These are phyloP conservation scores for Alloteropsis semialata DNA, from an alignment of 176 grass and related monocot species.

Conservation along the genomic window DNA sequence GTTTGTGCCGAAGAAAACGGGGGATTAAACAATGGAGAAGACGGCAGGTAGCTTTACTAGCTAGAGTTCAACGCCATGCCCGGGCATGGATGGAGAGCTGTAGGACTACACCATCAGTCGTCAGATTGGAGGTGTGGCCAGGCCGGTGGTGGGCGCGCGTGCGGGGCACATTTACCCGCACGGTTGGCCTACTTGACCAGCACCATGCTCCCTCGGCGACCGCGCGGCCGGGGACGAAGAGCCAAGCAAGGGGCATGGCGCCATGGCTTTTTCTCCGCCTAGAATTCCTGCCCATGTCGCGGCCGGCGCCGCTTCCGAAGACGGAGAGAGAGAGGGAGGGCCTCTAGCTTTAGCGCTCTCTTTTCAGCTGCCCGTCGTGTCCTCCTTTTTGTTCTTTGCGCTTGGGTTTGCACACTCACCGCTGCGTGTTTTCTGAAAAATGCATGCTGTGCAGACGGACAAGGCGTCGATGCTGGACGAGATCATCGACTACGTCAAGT, in stretches of 20 bases:
- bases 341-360: background rate
- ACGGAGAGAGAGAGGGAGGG: background rate
- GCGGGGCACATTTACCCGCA: slow-evolving; percentile 53
- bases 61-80: slow-evolving; percentile 25
- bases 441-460: slow-evolving; percentile 50
- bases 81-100: background rate
- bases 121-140: background rate
- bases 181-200: slow-evolving; percentile 31
- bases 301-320: slow-evolving; percentile 27
- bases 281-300: slow-evolving; percentile 41
- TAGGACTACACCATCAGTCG: background rate
- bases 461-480: slow-evolving; percentile 97
- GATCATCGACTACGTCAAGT: slow-evolving; percentile 96
- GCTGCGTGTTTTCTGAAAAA: background rate
- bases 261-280: slow-evolving; percentile 43
- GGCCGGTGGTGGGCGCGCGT: slow-evolving; percentile 25
- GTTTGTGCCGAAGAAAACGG: slow-evolving; percentile 21
- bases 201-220: slow-evolving; percentile 46
- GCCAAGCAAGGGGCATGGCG: slow-evolving; percentile 11
- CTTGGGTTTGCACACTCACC: background rate
- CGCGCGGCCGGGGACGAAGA: background rate
- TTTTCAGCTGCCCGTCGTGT: slow-evolving; percentile 13
- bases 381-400: background rate
- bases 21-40: slow-evolving; percentile 20
- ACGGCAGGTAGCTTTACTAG: background rate